Conservation (phyloP, 805 yeast species). For the Wickerhamomyces silvicola region DNA sequence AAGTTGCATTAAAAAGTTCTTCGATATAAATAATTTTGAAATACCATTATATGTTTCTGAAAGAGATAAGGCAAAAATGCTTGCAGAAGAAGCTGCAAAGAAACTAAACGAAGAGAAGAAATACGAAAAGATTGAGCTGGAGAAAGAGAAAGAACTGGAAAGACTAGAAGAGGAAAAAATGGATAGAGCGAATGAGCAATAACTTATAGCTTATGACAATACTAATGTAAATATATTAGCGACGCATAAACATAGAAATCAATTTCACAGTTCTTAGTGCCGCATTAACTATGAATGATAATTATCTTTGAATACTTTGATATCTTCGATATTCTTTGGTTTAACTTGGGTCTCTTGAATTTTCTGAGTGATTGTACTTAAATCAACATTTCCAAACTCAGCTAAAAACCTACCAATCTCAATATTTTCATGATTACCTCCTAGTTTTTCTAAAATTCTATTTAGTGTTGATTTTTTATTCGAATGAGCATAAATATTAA, state of each 20-base stretch:
- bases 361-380: slow-evolving; percentile 41
- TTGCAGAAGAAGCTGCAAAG: slow-evolving; percentile 1
- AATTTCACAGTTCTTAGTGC: no score
- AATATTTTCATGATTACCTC: slow-evolving; percentile 82
- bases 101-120: slow-evolving; percentile 6
- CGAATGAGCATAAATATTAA: slow-evolving; percentile 79
- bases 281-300: no score
- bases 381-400: slow-evolving; percentile 38
- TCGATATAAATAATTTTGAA: slow-evolving; percentile 24
- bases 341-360: slow-evolving; percentile 44
- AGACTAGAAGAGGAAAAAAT: slow-evolving; percentile 58
- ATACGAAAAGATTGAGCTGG: slow-evolving; percentile 10
- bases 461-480: slow-evolving; percentile 41
- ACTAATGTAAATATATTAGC: no score
- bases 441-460: slow-evolving; percentile 39
- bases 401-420: slow-evolving; percentile 78
- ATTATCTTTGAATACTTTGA: no score
- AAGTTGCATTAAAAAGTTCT: slow-evolving; percentile 60
- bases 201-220: no score
- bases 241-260: no score
- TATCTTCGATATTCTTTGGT: slow-evolving; percentile 14
- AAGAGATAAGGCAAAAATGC: slow-evolving; percentile 1
- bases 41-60: slow-evolving; percentile 10
- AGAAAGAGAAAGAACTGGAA: slow-evolving; percentile 6
- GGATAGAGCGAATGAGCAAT: no score